phyloP scores from a whole-genome alignment of 2,329 filamentous ascomycete genomes.

The Orbilia quercus region DNA sequence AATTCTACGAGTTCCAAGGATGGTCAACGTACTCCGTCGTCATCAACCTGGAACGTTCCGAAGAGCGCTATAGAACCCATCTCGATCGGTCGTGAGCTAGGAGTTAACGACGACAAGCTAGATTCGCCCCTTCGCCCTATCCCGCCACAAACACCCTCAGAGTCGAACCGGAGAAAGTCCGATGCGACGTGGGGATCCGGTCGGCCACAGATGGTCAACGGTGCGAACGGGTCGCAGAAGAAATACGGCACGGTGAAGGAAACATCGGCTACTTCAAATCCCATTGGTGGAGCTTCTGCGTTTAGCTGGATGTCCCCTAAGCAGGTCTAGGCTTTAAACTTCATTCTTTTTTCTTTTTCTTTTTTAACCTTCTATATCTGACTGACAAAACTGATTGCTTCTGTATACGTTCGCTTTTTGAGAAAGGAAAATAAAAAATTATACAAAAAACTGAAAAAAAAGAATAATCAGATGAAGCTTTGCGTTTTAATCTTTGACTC shows the following conservation, averaged over 20 bases:
- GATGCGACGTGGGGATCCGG: constrained; percentile 50
- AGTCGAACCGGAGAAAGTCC: constrained; percentile 53
- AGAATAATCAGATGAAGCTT: background rate
- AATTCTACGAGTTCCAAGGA: constrained; percentile 33
- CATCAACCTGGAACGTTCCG: constrained; percentile 54
- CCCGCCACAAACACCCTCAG: constrained; percentile 44
- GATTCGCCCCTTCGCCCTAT: constrained; percentile 36
- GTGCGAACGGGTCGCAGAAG: constrained; percentile 45
- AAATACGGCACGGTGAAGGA: constrained; percentile 54
- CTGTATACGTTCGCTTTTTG: constrained; percentile 8
- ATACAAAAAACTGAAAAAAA: constrained; percentile 11
- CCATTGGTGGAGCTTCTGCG: constrained; percentile 86
- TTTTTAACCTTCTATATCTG: constrained; percentile 1
- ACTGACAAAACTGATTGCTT: background rate
- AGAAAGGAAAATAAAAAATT: constrained; percentile 26
- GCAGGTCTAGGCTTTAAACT: constrained; percentile 23
- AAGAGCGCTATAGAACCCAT: constrained; percentile 55
- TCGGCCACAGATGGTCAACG: constrained; percentile 33
- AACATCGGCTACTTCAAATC: constrained; percentile 71
- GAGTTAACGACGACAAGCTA: constrained; percentile 37
- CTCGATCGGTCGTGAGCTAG: constrained; percentile 45
- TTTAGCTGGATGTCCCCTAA: constrained; percentile 85
- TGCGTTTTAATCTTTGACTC: no score
- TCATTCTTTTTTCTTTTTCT: background rate
- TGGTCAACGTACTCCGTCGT: constrained; percentile 49